Evolutionary conservation across 257 asterid species (phyloP).

Genomic region (Anisodus tanguticus): DNA sequence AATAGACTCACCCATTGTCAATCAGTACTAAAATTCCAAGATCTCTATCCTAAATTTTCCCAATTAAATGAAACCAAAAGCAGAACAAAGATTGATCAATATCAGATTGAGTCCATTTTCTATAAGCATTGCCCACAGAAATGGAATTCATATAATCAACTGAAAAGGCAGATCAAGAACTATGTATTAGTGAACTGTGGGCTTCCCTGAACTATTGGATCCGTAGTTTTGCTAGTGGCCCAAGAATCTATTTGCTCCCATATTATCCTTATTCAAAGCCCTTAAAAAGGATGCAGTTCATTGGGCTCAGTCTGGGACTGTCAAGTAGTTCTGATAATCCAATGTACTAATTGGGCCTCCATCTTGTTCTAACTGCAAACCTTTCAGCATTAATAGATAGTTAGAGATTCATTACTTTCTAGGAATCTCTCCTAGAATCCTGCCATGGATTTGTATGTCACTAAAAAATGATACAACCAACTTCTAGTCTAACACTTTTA

Average conservation of each 20-base stretch:
- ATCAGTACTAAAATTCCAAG: neutral
- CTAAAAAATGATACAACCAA: too few species aligned
- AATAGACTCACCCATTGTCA: conserved; percentile 47
- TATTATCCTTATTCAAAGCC: neutral
- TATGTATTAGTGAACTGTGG: neutral
- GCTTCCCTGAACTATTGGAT: neutral
- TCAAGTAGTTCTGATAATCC: neutral
- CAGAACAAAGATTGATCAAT: neutral
- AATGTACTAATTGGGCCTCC: too few species aligned
- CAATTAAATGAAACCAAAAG: neutral
- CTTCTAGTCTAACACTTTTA: too few species aligned
- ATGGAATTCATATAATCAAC: conserved; percentile 13
- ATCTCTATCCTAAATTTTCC: neutral
- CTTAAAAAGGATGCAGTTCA: neutral
- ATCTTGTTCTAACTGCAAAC: too few species aligned
- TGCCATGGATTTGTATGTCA: too few species aligned
- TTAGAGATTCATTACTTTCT: too few species aligned
- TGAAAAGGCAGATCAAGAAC: neutral
- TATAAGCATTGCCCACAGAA: neutral
- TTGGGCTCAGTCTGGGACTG: neutral
- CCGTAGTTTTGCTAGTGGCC: neutral
- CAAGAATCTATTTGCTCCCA: neutral
- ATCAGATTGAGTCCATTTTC: neutral
- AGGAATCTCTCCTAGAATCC: too few species aligned
- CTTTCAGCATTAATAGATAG: too few species aligned